phyloP scores from a whole-genome alignment of 2,329 filamentous ascomycete genomes.

The Monilinia polystroma region DNA sequence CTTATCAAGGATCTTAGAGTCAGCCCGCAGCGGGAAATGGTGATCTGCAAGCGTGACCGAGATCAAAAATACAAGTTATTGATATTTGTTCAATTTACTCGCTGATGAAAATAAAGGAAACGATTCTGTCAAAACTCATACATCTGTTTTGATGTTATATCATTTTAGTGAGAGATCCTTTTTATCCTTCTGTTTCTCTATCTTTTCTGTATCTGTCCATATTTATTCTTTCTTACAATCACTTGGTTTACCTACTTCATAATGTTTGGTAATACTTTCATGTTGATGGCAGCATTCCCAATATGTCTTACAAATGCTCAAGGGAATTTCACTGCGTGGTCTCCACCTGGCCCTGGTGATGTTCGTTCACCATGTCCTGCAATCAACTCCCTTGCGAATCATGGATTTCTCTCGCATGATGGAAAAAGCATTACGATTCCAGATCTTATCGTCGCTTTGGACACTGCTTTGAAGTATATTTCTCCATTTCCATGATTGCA shows the following conservation, averaged over 20 bases:
- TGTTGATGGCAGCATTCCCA: background rate
- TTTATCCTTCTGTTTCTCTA: background rate
- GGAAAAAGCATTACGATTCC: conserved; percentile 39
- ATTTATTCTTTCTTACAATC: background rate
- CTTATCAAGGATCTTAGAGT: background rate
- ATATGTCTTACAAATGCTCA: conserved; percentile 18
- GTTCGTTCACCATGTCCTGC: conserved; percentile 24
- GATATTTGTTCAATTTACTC: background rate
- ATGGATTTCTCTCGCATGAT: conserved; percentile 39
- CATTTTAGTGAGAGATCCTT: background rate
- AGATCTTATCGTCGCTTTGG: background rate
- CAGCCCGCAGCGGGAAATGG: background rate
- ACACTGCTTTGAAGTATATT: conserved; percentile 1
- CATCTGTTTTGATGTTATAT: background rate
- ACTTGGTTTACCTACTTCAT: background rate
- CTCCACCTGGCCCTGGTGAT: conserved; percentile 28
- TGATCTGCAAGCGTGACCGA: background rate
- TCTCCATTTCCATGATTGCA: background rate
- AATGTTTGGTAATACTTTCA: background rate
- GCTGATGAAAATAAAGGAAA: background rate
- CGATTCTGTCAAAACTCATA: background rate
- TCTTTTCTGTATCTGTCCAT: background rate
- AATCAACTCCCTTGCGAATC: conserved; percentile 29
- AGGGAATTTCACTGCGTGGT: conserved; percentile 24
- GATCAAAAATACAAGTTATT: background rate